phyloP scores from a whole-genome alignment of 1,139 yeast genomes.

The Yamadazyma atmosphaerica region DNA sequence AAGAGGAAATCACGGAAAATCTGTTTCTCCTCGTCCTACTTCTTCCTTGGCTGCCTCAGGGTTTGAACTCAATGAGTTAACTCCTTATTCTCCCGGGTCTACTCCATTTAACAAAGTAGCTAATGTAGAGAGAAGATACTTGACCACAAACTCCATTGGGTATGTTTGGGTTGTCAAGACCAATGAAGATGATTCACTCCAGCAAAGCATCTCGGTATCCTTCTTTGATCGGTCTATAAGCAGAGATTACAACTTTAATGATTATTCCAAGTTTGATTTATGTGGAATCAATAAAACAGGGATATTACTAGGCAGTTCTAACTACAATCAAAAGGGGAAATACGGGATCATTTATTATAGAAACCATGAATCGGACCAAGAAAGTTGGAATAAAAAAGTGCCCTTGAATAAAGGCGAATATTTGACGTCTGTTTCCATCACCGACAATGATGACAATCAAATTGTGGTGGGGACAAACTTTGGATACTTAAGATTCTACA shows the following conservation, averaged over 20 bases:
- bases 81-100: conserved; percentile 72
- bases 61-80: conserved; percentile 8
- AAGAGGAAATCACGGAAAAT: conserved; percentile 17
- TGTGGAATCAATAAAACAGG: conserved; percentile 74
- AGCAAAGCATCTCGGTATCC: conserved; percentile 76
- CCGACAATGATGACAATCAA: conserved; percentile 27
- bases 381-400: conserved; percentile 44
- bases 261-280: conserved; percentile 65
- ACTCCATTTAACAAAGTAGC: conserved; percentile 66
- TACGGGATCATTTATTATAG: conserved; percentile 43
- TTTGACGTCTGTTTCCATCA: conserved; percentile 39
- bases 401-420: conserved; percentile 38
- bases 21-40: conserved; percentile 4
- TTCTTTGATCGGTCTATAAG: conserved; percentile 82
- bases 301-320: conserved; percentile 57
- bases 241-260: conserved; percentile 86
- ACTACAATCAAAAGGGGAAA: conserved; percentile 20
- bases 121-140: conserved; percentile 57
- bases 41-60: background rate
- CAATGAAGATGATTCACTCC: conserved; percentile 15
- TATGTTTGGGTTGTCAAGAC: conserved; percentile 74
- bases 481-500: conserved; percentile 44
- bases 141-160: conserved; percentile 80
- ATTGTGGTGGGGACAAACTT: conserved; percentile 43
- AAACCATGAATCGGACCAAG: conserved; percentile 45